Evolutionary conservation across 2,329 filamentous ascomycete genomes (phyloP), one percentile per base, ranked within the genome.

Genomic region (Colletotrichum lentis): DNA sequence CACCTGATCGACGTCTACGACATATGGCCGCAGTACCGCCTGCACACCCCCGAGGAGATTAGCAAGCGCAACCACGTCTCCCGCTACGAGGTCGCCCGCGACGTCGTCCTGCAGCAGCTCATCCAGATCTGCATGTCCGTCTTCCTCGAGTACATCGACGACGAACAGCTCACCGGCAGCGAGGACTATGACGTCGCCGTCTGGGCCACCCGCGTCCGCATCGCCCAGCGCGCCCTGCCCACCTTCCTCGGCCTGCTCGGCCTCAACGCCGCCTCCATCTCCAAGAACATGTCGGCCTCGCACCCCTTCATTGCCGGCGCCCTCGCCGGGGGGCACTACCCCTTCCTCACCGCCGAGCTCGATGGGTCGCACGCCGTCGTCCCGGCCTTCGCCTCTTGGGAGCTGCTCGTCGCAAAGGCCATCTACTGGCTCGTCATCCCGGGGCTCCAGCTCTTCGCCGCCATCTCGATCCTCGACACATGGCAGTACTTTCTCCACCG

Each of bases 401-500:
- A 98, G 80, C 75, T 96, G 50, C 72, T 84, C 37, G 79, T 88
- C 41, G 96, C 93, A 49, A 91, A 90, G 79, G 83, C 86, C 69
- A 87, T 97, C 72, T 98, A 98, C 82, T 91, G 92, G 84, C 81
- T 89, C 70, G 77, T 90, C 46, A 85, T 98, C 70, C 96, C 96
- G 0, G 85, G 82, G 3, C 63, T 95, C 56, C 95, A 98, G 78
- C 92, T 97, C 76, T 81, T 87, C 66, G 75, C 92, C 57, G 96
- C 90, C 27, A 86, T 95, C 69, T 81, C 88, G 71, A 84, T 96
- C 72, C 87, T 98, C 73, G 96, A 99, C 80, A 96, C 94, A 52
- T 99, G 96, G 96, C 95, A 99, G 78, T 99, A 99, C 82, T 97
- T 97, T 81, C 86, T 95, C 74, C 96, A 99, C 80, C 93, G 96